Evolutionary conservation across 2,329 filamentous ascomycete species (phyloP), one percentile per base, ranked within the genome.

Genomic region (Trichophyton mentagrophytes): DNA sequence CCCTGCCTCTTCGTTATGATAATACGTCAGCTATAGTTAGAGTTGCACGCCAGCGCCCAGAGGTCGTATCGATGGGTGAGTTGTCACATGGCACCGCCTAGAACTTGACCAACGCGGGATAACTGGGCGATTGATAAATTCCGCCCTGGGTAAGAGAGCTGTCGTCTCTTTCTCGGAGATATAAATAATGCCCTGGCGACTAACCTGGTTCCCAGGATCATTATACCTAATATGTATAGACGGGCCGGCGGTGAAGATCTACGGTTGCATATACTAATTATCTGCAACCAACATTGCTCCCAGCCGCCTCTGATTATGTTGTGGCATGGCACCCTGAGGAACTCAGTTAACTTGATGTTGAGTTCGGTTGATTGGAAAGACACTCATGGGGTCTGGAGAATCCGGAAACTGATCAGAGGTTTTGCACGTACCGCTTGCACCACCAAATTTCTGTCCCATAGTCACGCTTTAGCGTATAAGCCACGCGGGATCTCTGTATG

Each of bases 381-480:
- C 2, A 17, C 40, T 20, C 33, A 25, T 27, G 20, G 11, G 44
- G 22, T 22, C 49, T 38, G 27, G 15, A 27, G 51, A 55, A 55
- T 55, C 15, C 25, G 25, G 8, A 11, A 11, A 13, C 13, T 36
- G 13, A 33, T 33, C 51, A n/a, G 51, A 20, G 51, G 51, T 33
- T 33, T 27, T 36, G 30, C 51, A 55, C 51, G 51, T 55, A 33
- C 51, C 51, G 20, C 51, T 55, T 33, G 51, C 30, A 55, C 51
- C n/a, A 36, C 30, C 51, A 9, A 36, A 36, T 33, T 55, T 27
- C 6, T 36, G 27, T 55, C n/a, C 30, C n/a, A 20, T 55, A 55
- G 51, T 55, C 27, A 36, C 51, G n/a, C 51, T 51, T 53, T 55
- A 55, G 51, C 51, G 51, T 55, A 55, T 55, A 27, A 55, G 51